Conservation (phyloP, 352 stramenopile species). For the Phytophthora pinifolia region DNA sequence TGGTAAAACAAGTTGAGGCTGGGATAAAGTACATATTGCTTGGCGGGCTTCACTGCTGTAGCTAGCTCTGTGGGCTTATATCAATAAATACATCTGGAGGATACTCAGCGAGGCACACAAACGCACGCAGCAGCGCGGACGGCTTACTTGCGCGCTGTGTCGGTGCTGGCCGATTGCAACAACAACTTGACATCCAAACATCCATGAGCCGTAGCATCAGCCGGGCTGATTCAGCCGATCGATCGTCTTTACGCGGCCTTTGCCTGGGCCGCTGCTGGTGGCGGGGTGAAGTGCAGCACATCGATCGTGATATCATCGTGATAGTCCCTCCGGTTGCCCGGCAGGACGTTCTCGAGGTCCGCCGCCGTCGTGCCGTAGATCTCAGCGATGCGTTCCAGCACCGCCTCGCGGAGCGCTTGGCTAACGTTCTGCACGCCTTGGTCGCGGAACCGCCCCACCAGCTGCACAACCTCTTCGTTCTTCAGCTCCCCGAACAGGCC, state of each 20-base stretch:
- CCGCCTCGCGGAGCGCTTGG: constrained; percentile 37
- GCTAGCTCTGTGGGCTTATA: neutral
- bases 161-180: neutral
- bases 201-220: neutral
- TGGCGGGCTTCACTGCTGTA: constrained; percentile 1
- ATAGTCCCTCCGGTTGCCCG: constrained; percentile 62
- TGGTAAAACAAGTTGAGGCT: no score
- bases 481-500: constrained; percentile 61
- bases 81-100: constrained; percentile 28
- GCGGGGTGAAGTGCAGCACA: constrained; percentile 60
- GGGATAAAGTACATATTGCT: constrained; percentile 21
- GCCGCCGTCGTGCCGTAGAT: constrained; percentile 49
- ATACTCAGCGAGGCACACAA: neutral
- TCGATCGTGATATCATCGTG: constrained; percentile 79
- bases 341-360: constrained; percentile 56
- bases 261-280: constrained; percentile 16
- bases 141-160: neutral
- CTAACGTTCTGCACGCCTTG: constrained; percentile 61
- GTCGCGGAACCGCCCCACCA: constrained; percentile 47
- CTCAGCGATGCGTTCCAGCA: constrained; percentile 56
- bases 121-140: neutral
- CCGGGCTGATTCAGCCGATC: neutral
- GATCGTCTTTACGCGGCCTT: constrained; percentile 14
- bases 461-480: constrained; percentile 62
- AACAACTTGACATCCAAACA: constrained; percentile 19